Conservation (phyloP, 805 yeast genomes). For the Nakazawaea molendinolei region DNA sequence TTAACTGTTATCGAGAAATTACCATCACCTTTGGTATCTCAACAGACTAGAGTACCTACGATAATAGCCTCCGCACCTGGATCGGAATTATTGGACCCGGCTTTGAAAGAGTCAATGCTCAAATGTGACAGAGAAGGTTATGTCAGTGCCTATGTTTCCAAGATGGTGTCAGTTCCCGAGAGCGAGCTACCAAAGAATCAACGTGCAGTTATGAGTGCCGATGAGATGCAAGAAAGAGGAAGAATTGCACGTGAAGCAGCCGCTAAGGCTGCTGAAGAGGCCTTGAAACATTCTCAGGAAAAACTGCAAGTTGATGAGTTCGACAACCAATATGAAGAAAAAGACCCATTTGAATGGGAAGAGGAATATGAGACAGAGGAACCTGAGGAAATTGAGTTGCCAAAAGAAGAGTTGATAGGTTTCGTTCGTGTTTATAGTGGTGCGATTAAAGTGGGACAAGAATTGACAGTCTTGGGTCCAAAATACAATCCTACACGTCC, state of each 20-base stretch:
- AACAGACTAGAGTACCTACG: conserved; percentile 59
- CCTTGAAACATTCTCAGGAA: conserved; percentile 26
- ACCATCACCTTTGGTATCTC: conserved; percentile 81
- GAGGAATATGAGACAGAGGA: conserved; percentile 46
- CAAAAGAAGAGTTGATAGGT: conserved; percentile 69
- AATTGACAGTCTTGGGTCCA: conserved; percentile 75
- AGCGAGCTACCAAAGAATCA: conserved; percentile 64
- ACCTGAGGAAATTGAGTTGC: conserved; percentile 35
- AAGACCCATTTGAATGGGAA: conserved; percentile 35
- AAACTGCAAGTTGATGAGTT: conserved; percentile 13
- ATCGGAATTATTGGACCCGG: conserved; percentile 38
- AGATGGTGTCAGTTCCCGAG: conserved; percentile 80
- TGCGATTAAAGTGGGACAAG: conserved; percentile 66
- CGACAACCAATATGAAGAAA: conserved; percentile 4
- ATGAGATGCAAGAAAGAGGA: conserved; percentile 57
- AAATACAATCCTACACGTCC: conserved; percentile 68
- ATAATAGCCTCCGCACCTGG: conserved; percentile 57
- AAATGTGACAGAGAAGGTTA: conserved; percentile 65
- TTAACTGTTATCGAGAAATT: conserved; percentile 78
- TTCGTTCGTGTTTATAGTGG: conserved; percentile 90
- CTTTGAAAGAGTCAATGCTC: conserved; percentile 49
- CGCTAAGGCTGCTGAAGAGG: conserved; percentile 53
- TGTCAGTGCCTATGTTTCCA: conserved; percentile 75
- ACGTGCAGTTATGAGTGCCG: conserved; percentile 35
- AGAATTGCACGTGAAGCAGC: conserved; percentile 63